Base-by-base conservation (phyloP, 805 yeast species). In the Saccharomycopsis selenospora region DNA sequence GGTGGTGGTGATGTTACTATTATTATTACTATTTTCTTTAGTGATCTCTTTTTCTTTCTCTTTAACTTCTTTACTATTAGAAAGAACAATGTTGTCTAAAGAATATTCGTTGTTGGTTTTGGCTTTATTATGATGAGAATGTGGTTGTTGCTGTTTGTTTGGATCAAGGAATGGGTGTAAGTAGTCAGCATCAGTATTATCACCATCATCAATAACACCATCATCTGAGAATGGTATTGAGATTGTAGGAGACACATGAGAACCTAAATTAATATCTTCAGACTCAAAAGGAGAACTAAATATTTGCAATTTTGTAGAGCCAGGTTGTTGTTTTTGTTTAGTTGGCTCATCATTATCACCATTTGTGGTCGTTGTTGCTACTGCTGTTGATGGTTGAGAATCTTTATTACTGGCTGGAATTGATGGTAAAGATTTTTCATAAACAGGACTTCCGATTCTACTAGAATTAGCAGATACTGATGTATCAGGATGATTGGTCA, bases 251-350 rank as follows among this genome's bases (percentile, higher is more conserved):
- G 45, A 40, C 3, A 45, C 8, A 17, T 27, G 47, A 24, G n/a
- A 5, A 11, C 45, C 51, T 3, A 47, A 24, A 20, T 43, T 33
- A 20, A 47, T 36, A 29, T 50, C 53, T 42, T 51, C 54, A 13
- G 44, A 26, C 33, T 52, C 55, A 38, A 52, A 52, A 4, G 55
- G 55, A 22, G 46, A 40, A 27, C 28, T 45, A 42, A 51, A 51
- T 4, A 20, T 42, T 36, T 6, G 44, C 42, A 22, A 46, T 28
- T 11, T 17, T 7, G 38, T 17, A 7, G 38, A 6, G 18, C 38
- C 20, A 17, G n/a, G 18, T 20, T 33, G 10, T 33, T 33, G 20
- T 7, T 33, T 20, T 8, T 7, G 29, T 11, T 27, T 27, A 8
- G 7, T 11, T n/a, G n/a, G n/a, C n/a, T n/a, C n/a, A n/a, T n/a